Percentiles rank a stretch among this genome's conserved stretches.
phyloP scores from a whole-genome alignment of 768 basidiomycete genomes.

The Phlegmacium glaucopus region DNA sequence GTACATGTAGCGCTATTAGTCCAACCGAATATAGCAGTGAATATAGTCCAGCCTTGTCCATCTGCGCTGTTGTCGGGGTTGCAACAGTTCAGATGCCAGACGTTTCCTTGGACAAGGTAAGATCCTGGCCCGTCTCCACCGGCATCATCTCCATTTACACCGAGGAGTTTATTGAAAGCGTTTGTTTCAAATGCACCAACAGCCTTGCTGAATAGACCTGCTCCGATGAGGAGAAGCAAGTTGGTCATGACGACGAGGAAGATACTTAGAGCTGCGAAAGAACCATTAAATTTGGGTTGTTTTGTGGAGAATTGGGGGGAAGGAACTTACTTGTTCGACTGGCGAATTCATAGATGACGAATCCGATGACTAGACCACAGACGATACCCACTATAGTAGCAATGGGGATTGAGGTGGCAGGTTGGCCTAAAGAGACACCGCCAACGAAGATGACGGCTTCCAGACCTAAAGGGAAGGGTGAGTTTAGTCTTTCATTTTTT shows the following conservation, averaged over 20 bases:
- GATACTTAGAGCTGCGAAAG: constrained; percentile 58
- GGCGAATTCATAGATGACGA: constrained; percentile 77
- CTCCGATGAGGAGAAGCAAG: constrained; percentile 88
- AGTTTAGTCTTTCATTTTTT: not conserved
- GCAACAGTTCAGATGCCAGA: constrained; percentile 89
- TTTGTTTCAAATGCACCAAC: constrained; percentile 71
- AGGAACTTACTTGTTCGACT: constrained; percentile 57
- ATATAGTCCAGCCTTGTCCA: constrained; percentile 72
- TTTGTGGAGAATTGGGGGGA: not conserved
- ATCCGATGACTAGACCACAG: constrained; percentile 70
- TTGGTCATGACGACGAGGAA: constrained; percentile 94
- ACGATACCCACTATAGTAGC: constrained; percentile 85
- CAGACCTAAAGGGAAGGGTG: constrained; percentile 43
- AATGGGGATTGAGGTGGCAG: constrained; percentile 84
- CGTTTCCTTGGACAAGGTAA: constrained; percentile 75
- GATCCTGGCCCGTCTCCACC: constrained; percentile 79
- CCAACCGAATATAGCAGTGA: constrained; percentile 87
- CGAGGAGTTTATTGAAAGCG: constrained; percentile 64
- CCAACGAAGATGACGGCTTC: constrained; percentile 95
- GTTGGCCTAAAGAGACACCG: constrained; percentile 83
- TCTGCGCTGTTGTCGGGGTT: constrained; percentile 52
- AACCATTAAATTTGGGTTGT: not conserved
- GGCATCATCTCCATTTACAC: constrained; percentile 66
- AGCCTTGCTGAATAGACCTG: constrained; percentile 85
- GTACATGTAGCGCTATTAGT: constrained; percentile 74